Evolutionary conservation across 2,329 filamentous ascomycete species (phyloP), one percentile per base, ranked within the genome.

Genomic region (Clarireedia homoeocarpa): DNA sequence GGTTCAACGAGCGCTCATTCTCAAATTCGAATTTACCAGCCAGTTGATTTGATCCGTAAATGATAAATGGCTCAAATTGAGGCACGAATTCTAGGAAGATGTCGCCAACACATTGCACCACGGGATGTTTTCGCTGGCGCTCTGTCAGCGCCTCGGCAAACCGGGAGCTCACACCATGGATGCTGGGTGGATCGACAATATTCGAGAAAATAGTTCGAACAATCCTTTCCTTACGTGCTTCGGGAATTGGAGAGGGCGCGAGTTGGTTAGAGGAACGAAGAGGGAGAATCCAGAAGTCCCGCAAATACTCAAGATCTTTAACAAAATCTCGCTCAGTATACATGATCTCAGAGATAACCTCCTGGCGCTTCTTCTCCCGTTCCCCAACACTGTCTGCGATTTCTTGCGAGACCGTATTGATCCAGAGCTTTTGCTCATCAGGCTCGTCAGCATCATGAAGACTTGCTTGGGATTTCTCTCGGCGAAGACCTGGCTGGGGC

Each of bases 271-370:
- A 85, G 27, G 86, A 88, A 50, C 91, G 84, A 56, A 99, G 74
- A 9, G 94, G 94, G 63, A 94, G 82, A 75, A 99, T 96, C 94
- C 94, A 99, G 77, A 97, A 99, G 74, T 99, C 94, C 59, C 94
- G 84, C 30, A 99, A 77, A 69, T 99, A 99, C 72, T 99, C 94
- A 66, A 99, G 77, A 72, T 99, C 94, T 75, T 99, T 99, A 69
- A 99, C 94, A 66, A 99, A 99, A 73, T 99, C 94, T 64, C 94
- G 84, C 71, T 99, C 94, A 0, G 94, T 99, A 74, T 99, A 99
- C 84, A 95, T 96, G 60, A 97, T 85, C 71, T 99, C 94, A 5
- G 92, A 96, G 58, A 99, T 96, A 64, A 99, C 89, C 69, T 99
- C 94, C 70, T 99, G 94, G 46, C 94, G 84, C 76, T 97, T 97